A percentile compares a stretch with the other conserved stretches of the same genome.
Evolutionary conservation across 1,284 basidiomycete species (phyloP).

Genomic region (Coriolopsis trogii): DNA sequence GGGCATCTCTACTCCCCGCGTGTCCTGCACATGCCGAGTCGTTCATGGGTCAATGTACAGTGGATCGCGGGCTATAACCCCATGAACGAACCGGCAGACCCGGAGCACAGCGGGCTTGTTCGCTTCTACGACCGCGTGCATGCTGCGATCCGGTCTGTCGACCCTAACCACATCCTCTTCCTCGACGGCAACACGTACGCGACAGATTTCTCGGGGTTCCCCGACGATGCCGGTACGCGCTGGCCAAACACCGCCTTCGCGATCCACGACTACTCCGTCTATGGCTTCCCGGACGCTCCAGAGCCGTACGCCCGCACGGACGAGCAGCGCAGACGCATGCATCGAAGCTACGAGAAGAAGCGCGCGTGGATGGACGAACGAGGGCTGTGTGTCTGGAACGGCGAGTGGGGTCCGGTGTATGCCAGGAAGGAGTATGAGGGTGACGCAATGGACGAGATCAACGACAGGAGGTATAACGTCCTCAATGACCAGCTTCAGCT

Average conservation of each 20-base stretch:
- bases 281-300: conserved; percentile 70
- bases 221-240: conserved; percentile 50
- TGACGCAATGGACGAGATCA: conserved; percentile 61
- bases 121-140: conserved; percentile 66
- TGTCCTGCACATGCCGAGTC: not conserved
- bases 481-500: conserved; percentile 52
- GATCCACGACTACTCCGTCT: conserved; percentile 76
- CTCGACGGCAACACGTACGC: conserved; percentile 78
- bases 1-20: not conserved
- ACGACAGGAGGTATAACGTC: conserved; percentile 61
- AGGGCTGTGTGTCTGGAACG: conserved; percentile 75
- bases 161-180: conserved; percentile 66
- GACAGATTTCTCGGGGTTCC: conserved; percentile 72
- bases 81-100: conserved; percentile 77
- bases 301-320: conserved; percentile 57
- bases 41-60: conserved; percentile 15
- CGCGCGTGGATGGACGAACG: conserved; percentile 67
- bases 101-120: conserved; percentile 52
- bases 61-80: conserved; percentile 79
- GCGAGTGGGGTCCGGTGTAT: conserved; percentile 76
- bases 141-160: conserved; percentile 66
- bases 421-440: conserved; percentile 62
- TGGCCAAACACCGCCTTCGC: conserved; percentile 74
- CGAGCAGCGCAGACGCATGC: conserved; percentile 55
- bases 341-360: conserved; percentile 65